phyloP scores from a whole-genome alignment of 2,329 filamentous ascomycete genomes.

The Pestalotiopsis sp. region DNA sequence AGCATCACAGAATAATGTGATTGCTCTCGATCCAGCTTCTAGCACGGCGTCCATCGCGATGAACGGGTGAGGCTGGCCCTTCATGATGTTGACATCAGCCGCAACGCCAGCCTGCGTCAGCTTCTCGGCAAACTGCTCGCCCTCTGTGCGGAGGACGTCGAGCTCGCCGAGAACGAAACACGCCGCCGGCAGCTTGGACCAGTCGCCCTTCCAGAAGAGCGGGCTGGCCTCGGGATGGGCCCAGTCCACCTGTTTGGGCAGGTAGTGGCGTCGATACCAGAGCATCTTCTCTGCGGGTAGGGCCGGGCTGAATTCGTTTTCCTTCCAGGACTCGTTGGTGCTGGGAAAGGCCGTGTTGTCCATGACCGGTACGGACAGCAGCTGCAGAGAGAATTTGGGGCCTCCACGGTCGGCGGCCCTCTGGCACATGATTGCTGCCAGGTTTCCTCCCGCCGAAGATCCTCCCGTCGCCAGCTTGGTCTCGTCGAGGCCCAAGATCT shows the following conservation, averaged over 20 bases:
- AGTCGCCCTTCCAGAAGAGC: constrained; percentile 53
- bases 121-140: constrained; percentile 52
- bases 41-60: constrained; percentile 60
- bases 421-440: constrained; percentile 56
- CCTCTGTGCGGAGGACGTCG: constrained; percentile 59
- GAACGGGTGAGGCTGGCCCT: constrained; percentile 61
- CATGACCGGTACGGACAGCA: constrained; percentile 60
- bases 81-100: constrained; percentile 53
- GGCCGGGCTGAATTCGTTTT: constrained; percentile 53
- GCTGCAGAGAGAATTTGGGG: constrained; percentile 45
- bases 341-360: constrained; percentile 56
- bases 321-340: constrained; percentile 50
- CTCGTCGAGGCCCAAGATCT: constrained; percentile 41
- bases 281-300: constrained; percentile 61
- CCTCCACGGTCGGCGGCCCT: constrained; percentile 41
- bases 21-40: constrained; percentile 52
- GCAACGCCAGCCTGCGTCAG: constrained; percentile 47
- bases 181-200: constrained; percentile 52
- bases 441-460: constrained; percentile 55
- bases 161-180: constrained; percentile 57
- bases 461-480: constrained; percentile 50
- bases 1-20: constrained; percentile 44
- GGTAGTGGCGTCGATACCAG: constrained; percentile 62
- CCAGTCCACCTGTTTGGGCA: constrained; percentile 50
- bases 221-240: constrained; percentile 56